phyloP scores from a whole-genome alignment of 2,329 filamentous ascomycete genomes.

The Dactylellina sp. region DNA sequence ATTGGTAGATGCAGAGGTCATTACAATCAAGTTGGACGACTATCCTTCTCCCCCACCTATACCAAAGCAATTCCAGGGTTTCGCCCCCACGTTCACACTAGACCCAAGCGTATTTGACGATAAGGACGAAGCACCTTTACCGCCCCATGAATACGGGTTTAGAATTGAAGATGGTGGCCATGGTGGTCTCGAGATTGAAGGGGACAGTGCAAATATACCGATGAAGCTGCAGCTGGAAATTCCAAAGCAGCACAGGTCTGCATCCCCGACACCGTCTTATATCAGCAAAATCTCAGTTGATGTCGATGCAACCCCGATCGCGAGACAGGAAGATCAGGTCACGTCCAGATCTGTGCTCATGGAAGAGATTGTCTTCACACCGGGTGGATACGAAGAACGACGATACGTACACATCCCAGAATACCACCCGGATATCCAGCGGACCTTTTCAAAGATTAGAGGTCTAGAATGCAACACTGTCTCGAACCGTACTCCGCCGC shows the following conservation, averaged over 20 bases:
- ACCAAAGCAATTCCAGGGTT: conserved; percentile 6
- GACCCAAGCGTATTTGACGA: neutral
- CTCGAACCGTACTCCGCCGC: conserved; percentile 8
- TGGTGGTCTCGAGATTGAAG: conserved; percentile 16
- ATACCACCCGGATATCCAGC: conserved; percentile 9
- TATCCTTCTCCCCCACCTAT: conserved; percentile 16
- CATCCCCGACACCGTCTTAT: conserved; percentile 2
- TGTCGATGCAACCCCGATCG: neutral
- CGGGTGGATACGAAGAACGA: conserved; percentile 37
- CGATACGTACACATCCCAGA: conserved; percentile 33
- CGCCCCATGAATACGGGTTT: conserved; percentile 3
- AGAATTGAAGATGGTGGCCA: conserved; percentile 16
- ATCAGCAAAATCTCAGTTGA: conserved; percentile 15
- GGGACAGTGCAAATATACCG: conserved; percentile 14
- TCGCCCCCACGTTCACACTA: neutral
- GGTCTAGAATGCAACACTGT: neutral
- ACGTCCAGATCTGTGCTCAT: conserved; percentile 20
- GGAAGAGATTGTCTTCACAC: conserved; percentile 35
- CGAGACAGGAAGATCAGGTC: neutral
- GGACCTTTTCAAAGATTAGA: conserved; percentile 1
- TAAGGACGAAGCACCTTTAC: neutral
- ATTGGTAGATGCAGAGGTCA: conserved; percentile 44
- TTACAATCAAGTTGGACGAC: conserved; percentile 32
- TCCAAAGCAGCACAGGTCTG: neutral
- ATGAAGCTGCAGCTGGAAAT: conserved; percentile 41